Conservation (phyloP, 208 protist species). For the Trichomonas vaginalis region DNA sequence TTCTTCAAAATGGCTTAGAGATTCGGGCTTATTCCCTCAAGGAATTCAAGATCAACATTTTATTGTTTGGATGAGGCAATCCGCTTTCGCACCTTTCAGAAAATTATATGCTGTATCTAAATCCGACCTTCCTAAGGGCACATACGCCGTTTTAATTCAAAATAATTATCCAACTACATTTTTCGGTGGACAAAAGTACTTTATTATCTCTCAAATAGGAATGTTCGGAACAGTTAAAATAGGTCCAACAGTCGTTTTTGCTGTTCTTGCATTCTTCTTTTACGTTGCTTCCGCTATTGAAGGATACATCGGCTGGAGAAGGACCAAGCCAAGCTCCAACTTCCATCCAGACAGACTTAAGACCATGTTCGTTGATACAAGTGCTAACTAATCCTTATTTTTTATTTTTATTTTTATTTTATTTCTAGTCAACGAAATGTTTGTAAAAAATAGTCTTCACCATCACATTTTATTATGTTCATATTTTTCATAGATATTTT, state of each 20-base stretch:
- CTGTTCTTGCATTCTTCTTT: not conserved
- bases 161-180: not conserved
- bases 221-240: not conserved
- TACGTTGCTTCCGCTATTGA: not conserved
- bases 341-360: constrained; percentile 3
- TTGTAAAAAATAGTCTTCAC: not conserved
- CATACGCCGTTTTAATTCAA: not conserved
- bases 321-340: not conserved
- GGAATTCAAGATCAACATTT: not conserved
- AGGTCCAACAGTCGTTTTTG: not conserved
- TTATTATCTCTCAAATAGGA: not conserved
- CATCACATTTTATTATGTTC: not conserved
- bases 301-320: not conserved
- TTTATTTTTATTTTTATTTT: not conserved
- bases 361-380: not conserved
- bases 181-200: not conserved
- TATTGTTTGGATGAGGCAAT: not conserved
- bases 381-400: too few species aligned
- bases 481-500: too few species aligned
- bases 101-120: not conserved
- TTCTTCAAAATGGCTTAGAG: not conserved
- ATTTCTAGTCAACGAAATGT: not conserved
- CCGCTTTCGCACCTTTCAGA: not conserved
- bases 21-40: not conserved
- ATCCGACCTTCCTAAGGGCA: not conserved